These are phyloP conservation scores for Aegilops umbellulata DNA, from an alignment of 176 grass and related monocot genomes.

Conservation along the genomic window DNA sequence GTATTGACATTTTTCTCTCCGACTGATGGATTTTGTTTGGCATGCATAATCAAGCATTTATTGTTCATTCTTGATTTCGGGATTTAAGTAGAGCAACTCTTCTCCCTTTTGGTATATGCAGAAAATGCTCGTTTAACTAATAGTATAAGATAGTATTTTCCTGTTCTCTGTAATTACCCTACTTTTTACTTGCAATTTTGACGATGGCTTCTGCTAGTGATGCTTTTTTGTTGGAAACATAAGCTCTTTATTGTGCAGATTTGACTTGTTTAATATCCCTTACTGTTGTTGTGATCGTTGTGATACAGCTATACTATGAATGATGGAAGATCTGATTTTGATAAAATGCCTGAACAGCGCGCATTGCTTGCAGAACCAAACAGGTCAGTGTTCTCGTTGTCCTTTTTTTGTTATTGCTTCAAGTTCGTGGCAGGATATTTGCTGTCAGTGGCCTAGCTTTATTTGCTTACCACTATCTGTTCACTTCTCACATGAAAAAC, in stretches of 20 bases:
- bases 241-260: not conserved
- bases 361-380: slow-evolving; percentile 62
- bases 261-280: slow-evolving; percentile 5
- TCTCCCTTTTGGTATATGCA: slow-evolving; percentile 9
- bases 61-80: not conserved
- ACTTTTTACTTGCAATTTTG: slow-evolving; percentile 2
- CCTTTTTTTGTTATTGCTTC: slow-evolving; percentile 1
- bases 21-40: not conserved
- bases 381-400: slow-evolving; percentile 39
- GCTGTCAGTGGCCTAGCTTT: not conserved
- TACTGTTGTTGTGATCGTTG: slow-evolving; percentile 2
- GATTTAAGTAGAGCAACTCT: slow-evolving; percentile 10
- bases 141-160: not conserved
- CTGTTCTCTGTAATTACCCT: not conserved
- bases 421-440: not conserved
- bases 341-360: slow-evolving; percentile 54
- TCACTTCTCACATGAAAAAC: not conserved
- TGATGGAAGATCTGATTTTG: slow-evolving; percentile 45
- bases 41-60: not conserved
- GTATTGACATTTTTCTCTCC: not conserved
- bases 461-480: not conserved
- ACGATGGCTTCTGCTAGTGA: not conserved
- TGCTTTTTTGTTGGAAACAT: not conserved
- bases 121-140: not conserved
- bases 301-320: slow-evolving; percentile 51